Evolutionary conservation across 208 protist genomes (phyloP).

Genomic region (Lotmaria passim): DNA sequence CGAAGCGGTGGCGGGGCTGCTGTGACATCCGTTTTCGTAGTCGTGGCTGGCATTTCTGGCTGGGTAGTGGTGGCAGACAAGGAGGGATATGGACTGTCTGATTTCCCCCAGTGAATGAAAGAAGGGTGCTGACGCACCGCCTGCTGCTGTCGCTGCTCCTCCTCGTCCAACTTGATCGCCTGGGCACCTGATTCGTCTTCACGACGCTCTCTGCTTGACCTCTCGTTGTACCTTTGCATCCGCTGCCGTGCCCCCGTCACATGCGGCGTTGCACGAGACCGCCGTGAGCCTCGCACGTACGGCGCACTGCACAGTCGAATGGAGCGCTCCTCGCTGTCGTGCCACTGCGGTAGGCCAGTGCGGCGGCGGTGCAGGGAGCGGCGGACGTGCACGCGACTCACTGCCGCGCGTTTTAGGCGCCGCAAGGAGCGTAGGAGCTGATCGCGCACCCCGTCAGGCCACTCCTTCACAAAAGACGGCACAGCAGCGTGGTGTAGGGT

Average conservation of each 20-base stretch:
- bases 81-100: neutral
- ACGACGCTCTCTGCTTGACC: too few relatives aligned
- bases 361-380: neutral
- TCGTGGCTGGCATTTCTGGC: neutral
- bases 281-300: neutral
- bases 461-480: conserved; percentile 37
- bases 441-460: conserved; percentile 34
- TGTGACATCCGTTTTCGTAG: conserved; percentile 4
- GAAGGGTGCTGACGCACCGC: conserved; percentile 31
- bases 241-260: neutral
- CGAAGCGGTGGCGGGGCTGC: conserved; percentile 9
- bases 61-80: neutral
- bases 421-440: conserved; percentile 56
- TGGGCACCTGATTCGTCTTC: too few relatives aligned
- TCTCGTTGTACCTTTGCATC: neutral
- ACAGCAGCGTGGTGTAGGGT: neutral
- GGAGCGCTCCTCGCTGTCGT: conserved; percentile 26
- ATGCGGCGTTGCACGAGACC: neutral
- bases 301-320: conserved; percentile 28
- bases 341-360: conserved; percentile 45
- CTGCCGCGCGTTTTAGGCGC: conserved; percentile 54
- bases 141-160: neutral
- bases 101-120: conserved; percentile 23
- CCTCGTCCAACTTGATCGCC: neutral
- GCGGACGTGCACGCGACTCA: conserved; percentile 43